Percentiles rank a stretch among this genome's conserved stretches.
Evolutionary conservation across 306 rosid species (phyloP).

Genomic region (Carpinus fangiana): DNA sequence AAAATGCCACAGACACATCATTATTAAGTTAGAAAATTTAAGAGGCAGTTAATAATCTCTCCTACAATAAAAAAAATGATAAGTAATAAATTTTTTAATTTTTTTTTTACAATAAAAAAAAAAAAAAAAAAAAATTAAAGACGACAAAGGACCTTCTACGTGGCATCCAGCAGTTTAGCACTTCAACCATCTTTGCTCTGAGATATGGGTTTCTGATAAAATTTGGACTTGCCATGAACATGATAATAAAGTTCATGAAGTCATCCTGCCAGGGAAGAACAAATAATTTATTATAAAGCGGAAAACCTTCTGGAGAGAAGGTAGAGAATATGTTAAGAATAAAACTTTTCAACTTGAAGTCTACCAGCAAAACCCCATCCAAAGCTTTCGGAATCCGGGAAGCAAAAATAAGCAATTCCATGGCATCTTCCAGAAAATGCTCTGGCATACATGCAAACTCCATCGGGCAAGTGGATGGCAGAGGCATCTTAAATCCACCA

Average conservation of each 20-base stretch:
- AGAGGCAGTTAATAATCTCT: background rate
- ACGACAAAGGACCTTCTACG: conserved; percentile 68
- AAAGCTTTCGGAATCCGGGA: conserved; percentile 96
- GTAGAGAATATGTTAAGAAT: conserved; percentile 9
- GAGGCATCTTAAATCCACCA: conserved; percentile 98
- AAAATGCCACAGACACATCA: conserved; percentile 22
- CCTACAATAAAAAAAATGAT: background rate
- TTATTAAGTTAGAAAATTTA: conserved; percentile 30
- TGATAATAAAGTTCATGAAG: conserved; percentile 92
- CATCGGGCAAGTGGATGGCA: conserved; percentile 72
- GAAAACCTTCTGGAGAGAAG: conserved; percentile 16
- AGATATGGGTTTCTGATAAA: conserved; percentile 89
- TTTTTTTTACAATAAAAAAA: too few species aligned
- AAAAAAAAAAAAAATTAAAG: conserved; percentile 1
- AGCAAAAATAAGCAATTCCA: conserved; percentile 96
- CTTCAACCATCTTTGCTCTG: conserved; percentile 99
- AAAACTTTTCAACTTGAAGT: conserved; percentile 3
- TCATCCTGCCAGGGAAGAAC: conserved; percentile 71
- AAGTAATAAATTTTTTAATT: too few species aligned
- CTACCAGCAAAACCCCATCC: conserved; percentile 87
- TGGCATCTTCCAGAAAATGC: conserved; percentile 98
- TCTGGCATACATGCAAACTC: conserved; percentile 95
- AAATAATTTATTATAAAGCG: conserved; percentile 1
- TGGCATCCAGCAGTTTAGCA: conserved; percentile 97
- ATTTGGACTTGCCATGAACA: conserved; percentile 97